phyloP scores from a whole-genome alignment of 805 yeast species.

The Metschnikowia lochheadii region DNA sequence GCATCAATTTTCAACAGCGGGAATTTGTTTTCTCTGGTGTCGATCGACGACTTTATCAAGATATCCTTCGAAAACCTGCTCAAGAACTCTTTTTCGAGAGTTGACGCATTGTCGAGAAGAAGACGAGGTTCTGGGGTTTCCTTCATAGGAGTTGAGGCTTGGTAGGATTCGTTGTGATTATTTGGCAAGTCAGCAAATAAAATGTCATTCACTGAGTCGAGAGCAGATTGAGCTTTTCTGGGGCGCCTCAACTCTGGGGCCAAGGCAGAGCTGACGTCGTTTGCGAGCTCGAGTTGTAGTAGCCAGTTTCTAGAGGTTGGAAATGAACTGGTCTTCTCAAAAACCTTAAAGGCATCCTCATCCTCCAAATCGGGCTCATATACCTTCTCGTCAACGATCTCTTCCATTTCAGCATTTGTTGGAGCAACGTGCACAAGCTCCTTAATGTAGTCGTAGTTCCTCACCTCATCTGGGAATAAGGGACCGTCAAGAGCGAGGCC shows the following conservation, averaged over 20 bases:
- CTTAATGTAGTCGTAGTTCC: slow-evolving; percentile 32
- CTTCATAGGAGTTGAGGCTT: slow-evolving; percentile 23
- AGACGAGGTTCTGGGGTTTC: slow-evolving; percentile 9
- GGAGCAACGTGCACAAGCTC: slow-evolving; percentile 33
- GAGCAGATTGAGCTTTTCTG: slow-evolving; percentile 16
- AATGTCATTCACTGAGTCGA: slow-evolving; percentile 42
- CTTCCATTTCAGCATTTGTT: slow-evolving; percentile 25
- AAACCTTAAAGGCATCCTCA: slow-evolving; percentile 30
- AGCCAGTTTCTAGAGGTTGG: slow-evolving; percentile 61
- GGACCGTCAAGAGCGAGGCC: slow-evolving; percentile 14
- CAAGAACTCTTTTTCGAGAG: slow-evolving; percentile 13
- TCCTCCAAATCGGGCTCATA: slow-evolving; percentile 61
- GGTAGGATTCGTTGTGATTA: slow-evolving; percentile 14
- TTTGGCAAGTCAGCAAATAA: slow-evolving; percentile 46
- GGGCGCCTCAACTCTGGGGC: slow-evolving; percentile 20
- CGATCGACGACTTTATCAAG: slow-evolving; percentile 19
- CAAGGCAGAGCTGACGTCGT: slow-evolving; percentile 41
- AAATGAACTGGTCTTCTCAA: slow-evolving; percentile 42
- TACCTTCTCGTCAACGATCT: slow-evolving; percentile 55
- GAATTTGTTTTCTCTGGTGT: slow-evolving; percentile 22
- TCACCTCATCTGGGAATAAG: slow-evolving; percentile 10
- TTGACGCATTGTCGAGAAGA: not conserved
- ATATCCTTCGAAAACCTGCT: not conserved
- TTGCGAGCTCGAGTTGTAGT: slow-evolving; percentile 53
- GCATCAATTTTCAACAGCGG: slow-evolving; percentile 19